Evolutionary conservation across 2,329 filamentous ascomycete genomes (phyloP), one percentile per base, ranked within the genome.

Genomic region (Fusarium xylarioides): DNA sequence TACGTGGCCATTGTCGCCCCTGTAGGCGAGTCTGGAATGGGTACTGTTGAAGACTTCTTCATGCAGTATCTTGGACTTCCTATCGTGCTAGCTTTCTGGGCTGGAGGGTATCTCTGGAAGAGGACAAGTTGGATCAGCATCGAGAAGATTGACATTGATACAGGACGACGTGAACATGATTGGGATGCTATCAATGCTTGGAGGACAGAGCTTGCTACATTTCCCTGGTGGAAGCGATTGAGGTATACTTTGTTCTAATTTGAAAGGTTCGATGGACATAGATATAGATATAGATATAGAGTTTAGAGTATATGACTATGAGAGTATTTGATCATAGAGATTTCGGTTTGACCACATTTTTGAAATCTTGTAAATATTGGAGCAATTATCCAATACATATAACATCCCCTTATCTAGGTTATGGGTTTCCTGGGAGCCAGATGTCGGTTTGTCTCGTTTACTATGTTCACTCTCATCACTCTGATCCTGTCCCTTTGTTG

Each of bases 61-160:
- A 84, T 85, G 78, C 78, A 83, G 16, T 88, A 86, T 74, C 85
- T 90, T 11, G 87, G 86, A 18, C 70, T 88, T 0, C 86, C 87
- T 21, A 85, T 89, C 44, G 85, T 89, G 52, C 71, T 89, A 7
- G 66, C 82, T 56, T 90, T 90, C 80, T 90, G 88, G 86, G 68
- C 82, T 28, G 78, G 79, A 64, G 89, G 90, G 12, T 92, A 87
- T 77, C 32, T 89, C 65, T 93, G 91, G 91, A 93, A 93, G 85
- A 84, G 89, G 55, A 80, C 84, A 34, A 86, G 87, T 16, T 92
- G 89, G 88, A 83, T 91, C 62, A 85, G 79, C 34, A 81, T 88
- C 5, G 81, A 84, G 28, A 82, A 92, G 74, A 92, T 93, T 68
- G 91, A 93, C 73, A 85, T 93, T 56, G 91, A 93, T 78, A 87